Evolutionary conservation across 352 stramenopile genomes (phyloP), one percentile per base, ranked within the genome.

Genomic region (Globisporangium alternatum): DNA sequence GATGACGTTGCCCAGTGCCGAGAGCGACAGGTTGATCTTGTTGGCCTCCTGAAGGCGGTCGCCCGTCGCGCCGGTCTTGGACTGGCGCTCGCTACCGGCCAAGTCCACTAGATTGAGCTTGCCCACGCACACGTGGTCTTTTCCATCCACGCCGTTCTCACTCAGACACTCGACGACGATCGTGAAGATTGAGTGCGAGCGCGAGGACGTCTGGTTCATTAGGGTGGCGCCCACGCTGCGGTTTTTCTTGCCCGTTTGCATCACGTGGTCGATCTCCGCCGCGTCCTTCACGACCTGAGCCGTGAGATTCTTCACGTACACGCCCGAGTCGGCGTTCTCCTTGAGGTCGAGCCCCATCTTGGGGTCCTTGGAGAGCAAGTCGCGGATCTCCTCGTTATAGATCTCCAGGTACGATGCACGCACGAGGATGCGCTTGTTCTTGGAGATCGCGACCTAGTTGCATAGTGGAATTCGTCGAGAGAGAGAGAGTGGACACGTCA

Each of bases 381-480:
- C 97, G 22, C 93, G 78, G 66, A 99, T 98, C 70, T 99, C 93
- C 80, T 99, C 97, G 67, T 98, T 98, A 80, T 99, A 99, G 68
- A 99, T 98, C 75, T 99, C 97, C 31, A 98, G 80, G 67, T 98
- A 99, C 6, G 35, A 41, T 13, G 35, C 35, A 2, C 95, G 86
- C 25, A 99, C 97, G 31, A 99, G 80, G 68, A 98, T 99, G 67
- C 98, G 96, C 56, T 98, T 96, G 68, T 97, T 96, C 43, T 90
- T 91, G 15, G 86, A 87, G 64, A 93, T 93, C 15, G 85, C 82
- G 22, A 54, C 47, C 47, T 54, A 54, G n/a, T 47, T 22, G 12
- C n/a, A n/a, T n/a, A n/a, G n/a, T n/a, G n/a, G n/a, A 5, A 17
- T 13, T 28, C 10, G 44, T 7, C 44, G 6, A 51, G 21, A 30